Percentiles rank a stretch among this genome's conserved stretches.
These are phyloP conservation scores for Talaromyces sp. DNA, from an alignment of 2,329 filamentous ascomycete genomes.

Conservation along the genomic window DNA sequence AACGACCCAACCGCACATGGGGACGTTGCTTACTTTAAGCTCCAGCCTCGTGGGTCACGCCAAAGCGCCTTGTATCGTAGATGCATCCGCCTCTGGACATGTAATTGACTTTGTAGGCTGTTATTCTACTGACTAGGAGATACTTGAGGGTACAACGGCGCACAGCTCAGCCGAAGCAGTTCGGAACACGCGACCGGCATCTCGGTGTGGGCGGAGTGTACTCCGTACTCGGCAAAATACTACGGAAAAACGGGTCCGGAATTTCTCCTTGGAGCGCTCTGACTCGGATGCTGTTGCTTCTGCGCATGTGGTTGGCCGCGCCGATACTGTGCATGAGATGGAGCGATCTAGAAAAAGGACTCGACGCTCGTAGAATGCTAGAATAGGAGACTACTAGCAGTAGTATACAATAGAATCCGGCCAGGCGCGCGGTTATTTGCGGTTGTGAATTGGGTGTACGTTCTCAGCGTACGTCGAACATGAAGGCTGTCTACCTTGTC, in stretches of 20 bases:
- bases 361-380: background rate
- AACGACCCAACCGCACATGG: background rate
- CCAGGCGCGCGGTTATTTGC: background rate
- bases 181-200: background rate
- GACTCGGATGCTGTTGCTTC: background rate
- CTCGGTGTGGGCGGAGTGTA: background rate
- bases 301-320: too few relatives aligned
- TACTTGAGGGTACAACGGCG: background rate
- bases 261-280: background rate
- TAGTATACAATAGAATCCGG: background rate
- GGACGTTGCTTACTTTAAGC: background rate
- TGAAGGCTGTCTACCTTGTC: too few relatives aligned
- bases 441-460: background rate
- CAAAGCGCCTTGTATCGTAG: background rate
- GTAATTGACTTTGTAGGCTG: too few relatives aligned
- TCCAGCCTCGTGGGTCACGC: background rate
- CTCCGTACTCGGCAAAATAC: background rate
- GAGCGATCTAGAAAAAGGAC: background rate
- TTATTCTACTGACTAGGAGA: too few relatives aligned
- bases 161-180: background rate
- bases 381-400: background rate
- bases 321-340: background rate
- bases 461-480: background rate
- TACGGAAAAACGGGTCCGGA: background rate
- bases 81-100: too few relatives aligned